Conservation (phyloP, 768 basidiomycete genomes). For the Suillus plorans region DNA sequence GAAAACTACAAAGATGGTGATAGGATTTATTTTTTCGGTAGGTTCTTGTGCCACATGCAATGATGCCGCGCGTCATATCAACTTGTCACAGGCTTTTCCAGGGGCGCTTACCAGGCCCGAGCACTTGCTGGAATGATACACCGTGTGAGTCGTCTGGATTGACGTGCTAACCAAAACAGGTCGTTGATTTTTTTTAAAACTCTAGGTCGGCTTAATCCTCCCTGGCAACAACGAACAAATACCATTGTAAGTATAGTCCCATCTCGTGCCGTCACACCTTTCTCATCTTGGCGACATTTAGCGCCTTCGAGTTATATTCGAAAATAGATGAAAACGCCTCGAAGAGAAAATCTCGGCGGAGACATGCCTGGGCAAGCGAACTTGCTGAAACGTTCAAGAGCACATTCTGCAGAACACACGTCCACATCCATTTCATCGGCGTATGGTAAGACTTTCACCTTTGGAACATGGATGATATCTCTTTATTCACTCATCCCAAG, state of each 20-base stretch:
- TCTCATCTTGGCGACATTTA: constrained; percentile 5
- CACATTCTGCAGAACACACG: constrained; percentile 22
- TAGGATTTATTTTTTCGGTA: constrained; percentile 39
- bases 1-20: constrained; percentile 32
- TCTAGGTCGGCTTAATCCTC: constrained; percentile 34
- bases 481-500: constrained; percentile 12
- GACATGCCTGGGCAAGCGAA: neutral
- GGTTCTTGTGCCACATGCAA: neutral
- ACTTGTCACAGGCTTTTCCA: constrained; percentile 36
- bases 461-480: neutral
- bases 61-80: neutral
- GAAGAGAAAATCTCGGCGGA: neutral
- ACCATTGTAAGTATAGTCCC: constrained; percentile 28
- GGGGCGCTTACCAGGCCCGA: constrained; percentile 43
- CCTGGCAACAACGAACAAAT: constrained; percentile 35
- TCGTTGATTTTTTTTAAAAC: neutral
- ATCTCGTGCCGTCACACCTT: neutral
- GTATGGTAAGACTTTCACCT: constrained; percentile 27
- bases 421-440: constrained; percentile 34
- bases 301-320: constrained; percentile 32
- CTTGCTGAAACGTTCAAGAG: constrained; percentile 27
- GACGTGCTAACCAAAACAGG: constrained; percentile 5
- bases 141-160: constrained; percentile 17
- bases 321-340: constrained; percentile 4
- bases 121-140: constrained; percentile 37